Conservation (phyloP, 2,329 filamentous ascomycete species). For the Elsinoe australis region DNA sequence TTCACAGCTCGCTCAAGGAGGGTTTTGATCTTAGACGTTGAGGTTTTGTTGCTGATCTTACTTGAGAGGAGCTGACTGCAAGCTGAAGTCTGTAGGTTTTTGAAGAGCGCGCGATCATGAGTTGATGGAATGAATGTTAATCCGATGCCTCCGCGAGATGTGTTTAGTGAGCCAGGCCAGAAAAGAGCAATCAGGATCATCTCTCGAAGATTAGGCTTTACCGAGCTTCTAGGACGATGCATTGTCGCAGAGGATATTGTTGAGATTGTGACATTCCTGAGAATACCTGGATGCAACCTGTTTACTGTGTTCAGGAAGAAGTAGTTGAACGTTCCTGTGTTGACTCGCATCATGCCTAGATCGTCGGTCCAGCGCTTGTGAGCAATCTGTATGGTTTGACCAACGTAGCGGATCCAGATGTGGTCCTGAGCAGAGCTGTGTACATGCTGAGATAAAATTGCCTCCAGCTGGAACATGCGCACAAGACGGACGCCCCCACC, state of each 20-base stretch:
- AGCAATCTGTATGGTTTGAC: neutral
- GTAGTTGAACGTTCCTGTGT: neutral
- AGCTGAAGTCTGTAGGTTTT: no score
- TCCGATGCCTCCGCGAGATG: neutral
- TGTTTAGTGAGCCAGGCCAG: neutral
- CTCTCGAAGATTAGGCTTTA: neutral
- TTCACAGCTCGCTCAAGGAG: no score
- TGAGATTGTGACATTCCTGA: neutral
- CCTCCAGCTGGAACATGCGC: neutral
- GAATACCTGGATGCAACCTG: neutral
- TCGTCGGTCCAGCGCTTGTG: neutral
- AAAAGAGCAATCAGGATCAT: neutral
- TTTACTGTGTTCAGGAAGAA: neutral
- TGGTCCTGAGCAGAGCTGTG: neutral
- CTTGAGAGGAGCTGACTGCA: no score
- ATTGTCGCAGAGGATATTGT: neutral
- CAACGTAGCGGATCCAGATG: neutral
- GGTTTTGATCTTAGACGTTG: no score
- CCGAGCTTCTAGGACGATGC: neutral
- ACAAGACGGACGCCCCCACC: neutral
- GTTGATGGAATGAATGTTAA: neutral
- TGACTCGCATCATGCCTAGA: neutral
- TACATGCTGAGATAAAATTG: neutral
- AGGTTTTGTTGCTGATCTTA: no score
- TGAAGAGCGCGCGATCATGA: no score